Evolutionary conservation across 2,329 filamentous ascomycete genomes (phyloP), one percentile per base, ranked within the genome.

Genomic region (Ascochyta viciae-villosae): DNA sequence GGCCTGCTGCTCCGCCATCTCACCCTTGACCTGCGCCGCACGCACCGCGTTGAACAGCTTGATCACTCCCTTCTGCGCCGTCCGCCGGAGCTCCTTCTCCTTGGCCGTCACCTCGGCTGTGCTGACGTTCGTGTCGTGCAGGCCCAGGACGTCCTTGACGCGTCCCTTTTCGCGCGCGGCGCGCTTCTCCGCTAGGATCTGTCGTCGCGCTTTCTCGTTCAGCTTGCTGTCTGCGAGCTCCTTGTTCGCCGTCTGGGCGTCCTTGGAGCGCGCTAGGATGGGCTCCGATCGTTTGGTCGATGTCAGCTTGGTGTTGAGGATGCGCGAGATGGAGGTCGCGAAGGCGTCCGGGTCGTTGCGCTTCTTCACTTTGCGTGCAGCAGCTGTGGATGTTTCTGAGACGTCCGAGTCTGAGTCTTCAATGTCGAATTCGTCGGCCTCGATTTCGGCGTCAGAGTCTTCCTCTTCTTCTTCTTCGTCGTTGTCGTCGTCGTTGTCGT

Each of bases 31-130:
- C 78, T 99, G 95, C 13, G 95, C 93, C 22, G 91, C 91, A 40
- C 94, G 84, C 29, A 99, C 92, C 0, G 95, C 95, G 75, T 98
- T 97, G 79, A 99, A 99, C 55, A 99, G 82, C 81, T 94, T 96
- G 23, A 98, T 89, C 37, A 99, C 95, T 85, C 94, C 94, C 50
- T 92, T 85, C 77, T 97, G 92, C 40, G 93, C 93, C 44, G 91
- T 92, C 81, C 96, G 95, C 69, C 90, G 87, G 70, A 98, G 76
- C 61, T 86, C 82, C 78, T 88, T 89, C 81, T 98, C 94, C 67
- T 88, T 85, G 70, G 90, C 91, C 15, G 83, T 77, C 7, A 86
- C 80, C 3, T 78, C 77, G 6, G 83, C 85, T 2, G 81, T 82
- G 54, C 77, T 79, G 34, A 78, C 70, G 6, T 73, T 72, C 1